phyloP scores from a whole-genome alignment of 106 monocot species.

The Allium sativum region DNA sequence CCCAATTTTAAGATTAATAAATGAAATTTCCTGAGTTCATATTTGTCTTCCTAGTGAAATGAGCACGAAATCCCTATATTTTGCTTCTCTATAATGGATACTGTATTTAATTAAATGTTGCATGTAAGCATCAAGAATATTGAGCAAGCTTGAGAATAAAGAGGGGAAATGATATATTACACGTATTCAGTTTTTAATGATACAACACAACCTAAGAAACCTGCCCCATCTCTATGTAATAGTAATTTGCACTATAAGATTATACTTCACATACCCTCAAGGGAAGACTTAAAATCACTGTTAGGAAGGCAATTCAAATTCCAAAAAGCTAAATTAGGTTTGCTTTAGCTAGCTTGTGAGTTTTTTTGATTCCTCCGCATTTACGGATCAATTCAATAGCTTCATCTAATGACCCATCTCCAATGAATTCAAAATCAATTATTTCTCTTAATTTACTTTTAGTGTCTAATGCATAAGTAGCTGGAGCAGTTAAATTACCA shows the following conservation, averaged over 20 bases:
- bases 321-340: slow-evolving; percentile 45
- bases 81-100: too few relatives aligned
- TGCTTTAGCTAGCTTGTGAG: slow-evolving; percentile 67
- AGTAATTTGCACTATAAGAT: slow-evolving; percentile 20
- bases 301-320: slow-evolving; percentile 69
- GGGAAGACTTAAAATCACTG: slow-evolving; percentile 48
- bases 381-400: slow-evolving; percentile 58
- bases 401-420: slow-evolving; percentile 48
- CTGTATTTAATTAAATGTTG: too few relatives aligned
- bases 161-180: too few relatives aligned
- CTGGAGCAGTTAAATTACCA: slow-evolving; percentile 92
- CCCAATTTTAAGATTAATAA: too few relatives aligned
- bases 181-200: too few relatives aligned
- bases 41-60: too few relatives aligned
- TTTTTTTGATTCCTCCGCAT: slow-evolving; percentile 60
- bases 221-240: too few relatives aligned
- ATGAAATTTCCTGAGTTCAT: too few relatives aligned
- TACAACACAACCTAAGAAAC: too few relatives aligned
- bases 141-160: too few relatives aligned
- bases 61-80: too few relatives aligned
- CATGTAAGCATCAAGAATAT: too few relatives aligned
- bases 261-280: slow-evolving; percentile 75
- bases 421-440: slow-evolving; percentile 77
- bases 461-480: slow-evolving; percentile 69
- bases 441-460: slow-evolving; percentile 61